phyloP scores from a whole-genome alignment of 345 rosid species.

The Dipteronia dyeriana region DNA sequence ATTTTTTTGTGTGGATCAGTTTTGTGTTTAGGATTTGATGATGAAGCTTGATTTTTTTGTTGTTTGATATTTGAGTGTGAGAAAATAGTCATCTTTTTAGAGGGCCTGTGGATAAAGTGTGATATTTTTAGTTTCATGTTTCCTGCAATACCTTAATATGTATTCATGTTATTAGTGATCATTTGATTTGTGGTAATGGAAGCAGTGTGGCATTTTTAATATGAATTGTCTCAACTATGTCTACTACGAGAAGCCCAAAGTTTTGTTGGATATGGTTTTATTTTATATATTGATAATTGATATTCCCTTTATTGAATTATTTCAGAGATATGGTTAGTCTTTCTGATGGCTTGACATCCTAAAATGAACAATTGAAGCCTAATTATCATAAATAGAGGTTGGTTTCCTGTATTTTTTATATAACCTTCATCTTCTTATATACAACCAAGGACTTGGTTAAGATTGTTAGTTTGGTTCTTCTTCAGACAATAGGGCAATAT shows the following conservation, averaged over 20 bases:
- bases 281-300: conserved; percentile 2
- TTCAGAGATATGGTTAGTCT: conserved; percentile 64
- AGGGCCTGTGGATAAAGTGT: no score
- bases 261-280: neutral
- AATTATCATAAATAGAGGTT: conserved; percentile 93
- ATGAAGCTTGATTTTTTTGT: no score
- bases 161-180: no score
- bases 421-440: conserved; percentile 25
- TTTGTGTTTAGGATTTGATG: no score
- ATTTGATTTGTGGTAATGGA: no score
- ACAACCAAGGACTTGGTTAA: conserved; percentile 21
- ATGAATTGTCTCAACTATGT: no score
- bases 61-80: no score
- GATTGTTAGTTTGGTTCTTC: conserved; percentile 32
- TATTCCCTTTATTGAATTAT: conserved; percentile 19
- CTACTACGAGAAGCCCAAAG: no score
- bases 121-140: no score
- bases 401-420: conserved; percentile 23
- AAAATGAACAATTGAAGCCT: conserved; percentile 89
- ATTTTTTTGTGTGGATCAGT: no score
- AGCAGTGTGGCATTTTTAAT: neutral
- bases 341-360: conserved; percentile 75
- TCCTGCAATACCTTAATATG: no score
- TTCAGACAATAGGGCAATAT: conserved; percentile 88
- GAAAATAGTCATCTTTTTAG: no score